Conservation (phyloP, 306 rosid species). For the Quercus dentata region DNA sequence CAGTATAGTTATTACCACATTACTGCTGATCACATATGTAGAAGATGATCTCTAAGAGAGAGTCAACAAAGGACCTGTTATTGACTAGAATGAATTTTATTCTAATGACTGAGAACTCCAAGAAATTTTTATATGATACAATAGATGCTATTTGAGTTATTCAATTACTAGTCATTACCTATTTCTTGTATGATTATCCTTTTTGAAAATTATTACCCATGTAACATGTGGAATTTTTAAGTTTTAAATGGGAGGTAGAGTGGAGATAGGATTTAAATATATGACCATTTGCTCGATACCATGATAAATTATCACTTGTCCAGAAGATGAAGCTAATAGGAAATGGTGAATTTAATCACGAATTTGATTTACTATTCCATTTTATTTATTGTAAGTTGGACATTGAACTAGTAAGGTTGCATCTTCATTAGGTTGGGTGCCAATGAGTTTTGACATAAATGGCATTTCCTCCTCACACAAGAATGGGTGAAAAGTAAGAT, state of each 20-base stretch:
- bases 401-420: slow-evolving; percentile 17
- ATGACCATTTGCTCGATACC: too few species aligned
- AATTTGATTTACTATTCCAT: background rate
- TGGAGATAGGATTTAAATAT: too few species aligned
- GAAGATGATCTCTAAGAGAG: background rate
- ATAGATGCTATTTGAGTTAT: background rate
- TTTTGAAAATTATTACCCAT: background rate
- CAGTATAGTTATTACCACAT: background rate
- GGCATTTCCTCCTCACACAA: too few species aligned
- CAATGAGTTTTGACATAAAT: too few species aligned
- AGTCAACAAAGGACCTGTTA: background rate
- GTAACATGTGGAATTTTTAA: too few species aligned
- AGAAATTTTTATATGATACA: background rate
- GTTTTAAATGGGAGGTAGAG: too few species aligned
- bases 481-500: too few species aligned
- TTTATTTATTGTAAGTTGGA: slow-evolving; percentile 13
- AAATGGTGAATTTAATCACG: background rate
- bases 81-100: background rate
- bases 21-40: background rate
- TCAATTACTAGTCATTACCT: background rate
- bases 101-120: background rate
- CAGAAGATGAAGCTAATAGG: too few species aligned
- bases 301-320: too few species aligned
- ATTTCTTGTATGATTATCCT: background rate
- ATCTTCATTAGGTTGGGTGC: background rate